Conservation (phyloP, 1,284 basidiomycete species). For the Fomitiporia mediterranea region DNA sequence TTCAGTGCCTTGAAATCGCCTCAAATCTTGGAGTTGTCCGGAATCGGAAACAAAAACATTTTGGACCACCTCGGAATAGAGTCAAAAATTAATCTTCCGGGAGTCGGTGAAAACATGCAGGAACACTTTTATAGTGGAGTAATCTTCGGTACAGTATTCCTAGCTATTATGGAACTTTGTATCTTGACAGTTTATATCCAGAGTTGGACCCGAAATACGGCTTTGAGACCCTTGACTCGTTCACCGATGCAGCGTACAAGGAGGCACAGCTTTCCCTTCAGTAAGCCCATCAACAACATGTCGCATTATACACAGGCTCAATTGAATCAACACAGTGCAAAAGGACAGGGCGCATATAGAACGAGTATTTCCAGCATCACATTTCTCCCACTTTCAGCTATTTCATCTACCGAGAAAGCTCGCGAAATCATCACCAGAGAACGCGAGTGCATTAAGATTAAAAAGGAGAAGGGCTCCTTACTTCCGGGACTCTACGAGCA, state of each 20-base stretch:
- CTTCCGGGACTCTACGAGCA: slow-evolving; percentile 25
- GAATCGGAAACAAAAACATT: slow-evolving; percentile 33
- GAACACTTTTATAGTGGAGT: slow-evolving; percentile 27
- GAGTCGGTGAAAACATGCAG: slow-evolving; percentile 33
- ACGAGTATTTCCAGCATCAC: slow-evolving; percentile 14
- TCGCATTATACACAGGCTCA: too few species aligned
- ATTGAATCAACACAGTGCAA: slow-evolving; percentile 14
- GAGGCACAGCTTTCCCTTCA: slow-evolving; percentile 22
- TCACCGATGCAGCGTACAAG: slow-evolving; percentile 19
- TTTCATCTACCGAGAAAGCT: slow-evolving; percentile 15
- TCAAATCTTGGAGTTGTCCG: slow-evolving; percentile 37
- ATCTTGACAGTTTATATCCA: neutral
- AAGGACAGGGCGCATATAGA: slow-evolving; percentile 17
- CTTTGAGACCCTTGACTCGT: slow-evolving; percentile 21
- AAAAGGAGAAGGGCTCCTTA: slow-evolving; percentile 10
- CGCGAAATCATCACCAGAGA: slow-evolving; percentile 18
- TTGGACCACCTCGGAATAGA: slow-evolving; percentile 30
- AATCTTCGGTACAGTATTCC: slow-evolving; percentile 26
- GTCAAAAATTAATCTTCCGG: slow-evolving; percentile 32
- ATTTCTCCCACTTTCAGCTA: slow-evolving; percentile 22
- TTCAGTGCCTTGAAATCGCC: slow-evolving; percentile 29
- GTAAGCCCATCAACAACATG: too few species aligned
- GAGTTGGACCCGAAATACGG: slow-evolving; percentile 5
- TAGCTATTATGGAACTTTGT: too few species aligned
- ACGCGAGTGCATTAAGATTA: slow-evolving; percentile 17